Base-by-base conservation (phyloP, 2,329 filamentous ascomycete species). In the Colletotrichum kahawae region DNA sequence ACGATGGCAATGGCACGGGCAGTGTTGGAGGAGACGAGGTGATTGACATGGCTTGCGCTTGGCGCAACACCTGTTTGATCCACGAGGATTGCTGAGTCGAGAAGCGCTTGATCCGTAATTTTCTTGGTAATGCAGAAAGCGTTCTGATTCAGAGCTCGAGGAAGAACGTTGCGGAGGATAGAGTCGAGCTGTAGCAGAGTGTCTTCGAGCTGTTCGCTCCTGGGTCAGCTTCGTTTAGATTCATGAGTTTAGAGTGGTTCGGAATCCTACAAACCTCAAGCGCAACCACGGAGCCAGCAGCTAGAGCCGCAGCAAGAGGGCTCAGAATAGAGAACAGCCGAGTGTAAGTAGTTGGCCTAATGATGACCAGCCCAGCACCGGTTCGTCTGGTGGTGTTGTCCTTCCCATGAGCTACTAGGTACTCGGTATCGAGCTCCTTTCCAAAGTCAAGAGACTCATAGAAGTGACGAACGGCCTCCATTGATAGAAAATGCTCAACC, bases 1-100 rank as follows among this genome's bases (percentile, higher is more conserved):
- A 93, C 90, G 1, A 94, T 79, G 1, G 91, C 91, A 6, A 93
- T 81, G 3, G 85, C 84, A 14, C 84, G 83, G 12, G 38, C 54
- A 29, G 56, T 43, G 43, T 66, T 66, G 29, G 68, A 60, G 7
- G 76, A 76, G 81, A 80, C 65, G 6, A 78, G n/a, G 29, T 78
- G 48, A 7, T 69, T 66, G 13, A 43, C 36, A 29, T 72, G 77
- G 6, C 33, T 66, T 12, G 56, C 43, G 13, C 56, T 43, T 18
- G 48, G 14, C 4, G 62, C 43, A 27, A 12, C 29, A 12, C 57
- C 71, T 13, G 69, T 73, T 31, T 75, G 73, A 36, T 75, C 73
- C 36, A 75, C 69, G 4, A 75, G 69, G 7, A 68, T 68, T 36
- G 69, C 73, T 18, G 70, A 59, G 14, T 29, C 56, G 6, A 75